A percentile compares a stretch with the other conserved stretches of the same genome.
These are phyloP conservation scores for Penicillium bovifimosum DNA, from an alignment of 495 filamentous ascomycete genomes.

Conservation along the genomic window DNA sequence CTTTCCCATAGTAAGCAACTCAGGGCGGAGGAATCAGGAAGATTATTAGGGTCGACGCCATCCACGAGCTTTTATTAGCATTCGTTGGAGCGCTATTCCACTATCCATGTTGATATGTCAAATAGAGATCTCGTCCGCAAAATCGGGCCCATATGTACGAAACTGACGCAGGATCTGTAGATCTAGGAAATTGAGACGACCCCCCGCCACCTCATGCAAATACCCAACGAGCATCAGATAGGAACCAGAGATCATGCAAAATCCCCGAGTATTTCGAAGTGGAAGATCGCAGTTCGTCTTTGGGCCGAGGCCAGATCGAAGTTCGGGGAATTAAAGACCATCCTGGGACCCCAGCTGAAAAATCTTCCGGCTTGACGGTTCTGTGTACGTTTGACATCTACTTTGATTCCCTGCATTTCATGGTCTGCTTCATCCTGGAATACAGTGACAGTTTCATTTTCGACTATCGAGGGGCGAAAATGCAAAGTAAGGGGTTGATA, in stretches of 20 bases:
- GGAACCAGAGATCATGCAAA: not conserved
- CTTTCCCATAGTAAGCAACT: not conserved
- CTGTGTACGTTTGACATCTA: not conserved
- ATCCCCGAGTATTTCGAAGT: not conserved
- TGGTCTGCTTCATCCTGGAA: not conserved
- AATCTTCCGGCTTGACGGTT: not conserved
- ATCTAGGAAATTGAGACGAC: too few species aligned
- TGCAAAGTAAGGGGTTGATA: constrained; percentile 1
- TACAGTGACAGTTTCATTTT: not conserved
- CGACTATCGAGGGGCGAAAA: not conserved
- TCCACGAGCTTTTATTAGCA: not conserved
- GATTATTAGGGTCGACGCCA: not conserved
- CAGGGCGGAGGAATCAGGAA: too few species aligned
- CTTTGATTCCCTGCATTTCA: not conserved
- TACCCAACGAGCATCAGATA: not conserved
- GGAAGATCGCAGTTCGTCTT: not conserved
- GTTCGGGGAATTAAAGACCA: not conserved
- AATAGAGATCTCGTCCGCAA: too few species aligned
- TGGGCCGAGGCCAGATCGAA: not conserved
- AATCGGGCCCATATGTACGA: too few species aligned
- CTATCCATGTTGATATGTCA: too few species aligned
- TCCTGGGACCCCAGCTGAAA: not conserved
- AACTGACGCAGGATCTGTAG: too few species aligned
- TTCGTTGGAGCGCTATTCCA: not conserved
- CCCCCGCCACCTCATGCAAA: not conserved